Conservation (phyloP, 2,329 filamentous ascomycete genomes). For the Huntiella moniliformis region DNA sequence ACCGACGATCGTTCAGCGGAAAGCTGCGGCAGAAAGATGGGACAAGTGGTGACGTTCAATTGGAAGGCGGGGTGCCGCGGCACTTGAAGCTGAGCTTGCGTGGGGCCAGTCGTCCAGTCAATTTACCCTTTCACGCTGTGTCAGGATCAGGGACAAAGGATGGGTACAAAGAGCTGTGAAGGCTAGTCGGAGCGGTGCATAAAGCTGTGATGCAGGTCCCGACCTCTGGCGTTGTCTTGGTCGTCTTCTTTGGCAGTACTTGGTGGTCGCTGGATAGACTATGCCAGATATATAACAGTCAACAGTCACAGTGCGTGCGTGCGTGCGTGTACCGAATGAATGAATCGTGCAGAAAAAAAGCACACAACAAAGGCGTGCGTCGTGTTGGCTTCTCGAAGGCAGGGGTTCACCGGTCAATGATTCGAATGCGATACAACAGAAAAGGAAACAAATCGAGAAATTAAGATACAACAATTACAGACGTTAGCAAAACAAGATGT, state of each 20-base stretch:
- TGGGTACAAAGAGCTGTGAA: neutral
- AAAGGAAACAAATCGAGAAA: slow-evolving; percentile 1
- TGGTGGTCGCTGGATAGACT: no score
- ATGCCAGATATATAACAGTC: no score
- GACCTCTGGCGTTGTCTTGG: neutral
- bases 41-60: no score
- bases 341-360: neutral
- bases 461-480: slow-evolving; percentile 5
- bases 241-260: neutral
- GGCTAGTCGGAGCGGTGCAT: slow-evolving; percentile 2
- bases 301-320: no score
- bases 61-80: no score
- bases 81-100: no score
- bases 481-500: no score
- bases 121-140: no score
- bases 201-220: neutral
- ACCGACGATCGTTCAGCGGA: no score
- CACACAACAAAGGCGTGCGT: neutral
- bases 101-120: no score
- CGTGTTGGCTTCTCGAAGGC: slow-evolving; percentile 4
- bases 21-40: no score
- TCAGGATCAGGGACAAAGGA: neutral
- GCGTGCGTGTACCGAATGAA: no score
- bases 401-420: neutral
- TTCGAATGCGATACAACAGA: neutral